Base-by-base conservation (phyloP, 2,329 filamentous ascomycete genomes). In the Penicillium janthinellum region DNA sequence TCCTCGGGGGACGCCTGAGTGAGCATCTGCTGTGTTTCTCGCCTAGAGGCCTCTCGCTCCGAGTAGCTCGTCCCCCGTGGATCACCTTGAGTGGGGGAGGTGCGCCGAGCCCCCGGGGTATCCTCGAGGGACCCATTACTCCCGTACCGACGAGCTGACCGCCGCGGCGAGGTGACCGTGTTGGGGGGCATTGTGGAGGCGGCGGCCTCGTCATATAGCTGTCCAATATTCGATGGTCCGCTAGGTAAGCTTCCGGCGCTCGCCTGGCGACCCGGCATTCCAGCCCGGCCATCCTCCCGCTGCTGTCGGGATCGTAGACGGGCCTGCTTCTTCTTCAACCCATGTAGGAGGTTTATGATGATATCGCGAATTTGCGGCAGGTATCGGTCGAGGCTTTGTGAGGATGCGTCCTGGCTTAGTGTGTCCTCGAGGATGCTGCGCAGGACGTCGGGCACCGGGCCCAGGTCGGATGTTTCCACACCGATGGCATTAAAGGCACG, bases 401-500 rank as follows among this genome's bases (percentile, higher is more conserved):
- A 88, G 68, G 91, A 97, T 5, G 95, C 95, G 78, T 98, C 93
- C 73, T 99, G 95, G 76, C 94, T 98, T 38, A 99, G 83, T 1
- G 95, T 99, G 58, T 96, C 91, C 77, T 99, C 95, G 56, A 99
- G 85, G 58, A 99, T 98, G 60, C 88, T 88, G 69, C 95, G 88
- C 64, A 99, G 80, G 60, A 93, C 82, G 75, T 99, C 95, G 5
- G 95, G 95, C 2, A 99, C 95, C 68, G 96, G 96, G 58, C 95
- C 95, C 12, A 99, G 83, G 75, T 99, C 95, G 28, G 88, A 86
- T 1, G 93, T 97, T 71, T 99, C 95, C 64, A 99, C 95, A 63
- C 96, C 95, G 71, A 99, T 99, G 59, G 93, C 92, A 70, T 91
- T 92, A 78, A 99, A 99, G 62, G 95, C 94, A 57, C 95, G 90